Evolutionary conservation across 1,284 basidiomycete species (phyloP).

Genomic region (Puccinia triticina): DNA sequence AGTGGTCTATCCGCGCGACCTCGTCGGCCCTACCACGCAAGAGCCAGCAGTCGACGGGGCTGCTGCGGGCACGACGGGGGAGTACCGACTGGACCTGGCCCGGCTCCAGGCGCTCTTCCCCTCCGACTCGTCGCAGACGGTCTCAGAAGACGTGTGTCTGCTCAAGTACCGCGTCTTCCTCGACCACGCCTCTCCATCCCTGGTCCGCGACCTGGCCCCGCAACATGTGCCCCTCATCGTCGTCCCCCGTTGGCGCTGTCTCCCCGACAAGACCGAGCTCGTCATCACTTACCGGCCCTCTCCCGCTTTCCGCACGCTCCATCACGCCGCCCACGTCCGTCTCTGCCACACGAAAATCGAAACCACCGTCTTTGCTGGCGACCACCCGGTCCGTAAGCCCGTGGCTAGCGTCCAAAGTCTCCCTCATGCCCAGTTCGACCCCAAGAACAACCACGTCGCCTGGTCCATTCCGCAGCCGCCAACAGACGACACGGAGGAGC

Average conservation of each 20-base stretch:
- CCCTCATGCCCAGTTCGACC: background rate
- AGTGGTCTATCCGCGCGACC: background rate
- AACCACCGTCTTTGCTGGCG: too few relatives aligned
- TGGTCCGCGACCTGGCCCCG: background rate
- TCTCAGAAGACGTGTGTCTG: background rate
- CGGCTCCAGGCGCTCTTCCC: background rate
- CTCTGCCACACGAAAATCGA: background rate
- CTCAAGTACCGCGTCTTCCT: conserved; percentile 40
- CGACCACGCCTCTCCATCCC: background rate
- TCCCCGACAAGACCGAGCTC: conserved; percentile 24
- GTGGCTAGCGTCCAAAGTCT: background rate
- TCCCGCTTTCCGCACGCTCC: background rate
- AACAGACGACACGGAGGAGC: too few relatives aligned
- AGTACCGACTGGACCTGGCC: conserved; percentile 16
- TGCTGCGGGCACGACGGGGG: background rate
- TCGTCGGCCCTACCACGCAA: background rate
- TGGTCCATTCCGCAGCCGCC: background rate
- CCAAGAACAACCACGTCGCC: background rate
- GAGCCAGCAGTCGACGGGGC: background rate
- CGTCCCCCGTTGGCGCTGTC: conserved; percentile 16
- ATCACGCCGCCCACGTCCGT: background rate
- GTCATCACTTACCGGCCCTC: conserved; percentile 5
- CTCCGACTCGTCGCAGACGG: background rate
- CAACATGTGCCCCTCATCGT: conserved; percentile 9
- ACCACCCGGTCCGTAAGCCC: conserved; percentile 8